Evolutionary conservation across 768 basidiomycete genomes (phyloP), one percentile per base, ranked within the genome.

Genomic region (Auriscalpium vulgare): DNA sequence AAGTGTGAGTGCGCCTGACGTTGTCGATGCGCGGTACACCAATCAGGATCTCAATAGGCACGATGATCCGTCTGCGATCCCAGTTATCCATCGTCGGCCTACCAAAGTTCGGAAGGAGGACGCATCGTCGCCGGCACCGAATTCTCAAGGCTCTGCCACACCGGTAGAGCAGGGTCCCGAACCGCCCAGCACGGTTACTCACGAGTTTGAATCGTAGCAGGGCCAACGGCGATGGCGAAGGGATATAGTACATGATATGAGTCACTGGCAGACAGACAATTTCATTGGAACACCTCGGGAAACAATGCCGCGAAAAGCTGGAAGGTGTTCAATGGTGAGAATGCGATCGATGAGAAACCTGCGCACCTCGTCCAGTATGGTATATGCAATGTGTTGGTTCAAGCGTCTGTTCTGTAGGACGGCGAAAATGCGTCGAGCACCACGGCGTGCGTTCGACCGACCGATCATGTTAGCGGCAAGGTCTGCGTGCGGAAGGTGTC

Each of bases 391-490:
- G 67, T 97, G 94, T 66, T 95, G 92, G 69, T 95, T 97, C 36
- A 98, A 75, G n/a, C 95, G 82, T 48, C 85, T 81, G 67, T 97
- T 97, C 70, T 99, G 97, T 45, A 98, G 67, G 2, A 95, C 92
- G 5, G 93, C 86, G 68, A 98, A 97, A 58, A 97, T 89, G 50
- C 93, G 79, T 43, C 93, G 79, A 9, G 95, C 94, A 14, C 95
- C 97, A 45, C 94, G 80, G 11, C 94, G 83, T 16, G 95, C 94
- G 66, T 99, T 98, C 3, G 90, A 87, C 35, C 94, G 81, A n/a
- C 97, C 97, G 62, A 97, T 97, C 88, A 97, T 93, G 64, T 97
- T 97, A 8, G 95, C 92, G 36, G 91, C 94, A 52, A 97, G 72
- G 66, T 98, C 95, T 97, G 47, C 40, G 40, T 14, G 62, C 9